phyloP scores from a whole-genome alignment of 345 rosid species.

The Bruguiera gymnorhiza region DNA sequence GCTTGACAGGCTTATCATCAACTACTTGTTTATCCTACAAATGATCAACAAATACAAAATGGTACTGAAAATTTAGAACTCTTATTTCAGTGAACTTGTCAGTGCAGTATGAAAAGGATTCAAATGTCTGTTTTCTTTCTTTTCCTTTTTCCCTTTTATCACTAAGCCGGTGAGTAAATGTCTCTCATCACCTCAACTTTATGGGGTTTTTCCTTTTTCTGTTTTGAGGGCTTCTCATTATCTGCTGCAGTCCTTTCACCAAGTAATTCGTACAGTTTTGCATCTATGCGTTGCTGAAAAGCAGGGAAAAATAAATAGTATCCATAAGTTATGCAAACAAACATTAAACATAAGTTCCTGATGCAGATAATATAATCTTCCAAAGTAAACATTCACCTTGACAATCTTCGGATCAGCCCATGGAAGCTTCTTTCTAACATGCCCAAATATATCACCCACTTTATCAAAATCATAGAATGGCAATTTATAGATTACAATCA shows the following conservation, averaged over 20 bases:
- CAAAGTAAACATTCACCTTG: constrained; percentile 45
- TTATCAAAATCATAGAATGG: constrained; percentile 13
- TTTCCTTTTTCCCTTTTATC: not conserved
- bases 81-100: not conserved
- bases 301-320: constrained; percentile 13
- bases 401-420: constrained; percentile 95
- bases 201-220: constrained; percentile 87
- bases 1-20: constrained; percentile 49
- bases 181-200: constrained; percentile 58
- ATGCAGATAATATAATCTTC: not conserved
- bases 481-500: constrained; percentile 7
- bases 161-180: not conserved
- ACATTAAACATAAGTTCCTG: not conserved
- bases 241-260: constrained; percentile 93
- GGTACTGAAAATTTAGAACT: not conserved
- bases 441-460: constrained; percentile 74
- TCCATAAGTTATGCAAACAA: constrained; percentile 2
- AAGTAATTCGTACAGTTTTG: constrained; percentile 68
- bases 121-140: not conserved
- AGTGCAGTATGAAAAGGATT: constrained; percentile 4
- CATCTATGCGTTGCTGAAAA: constrained; percentile 69
- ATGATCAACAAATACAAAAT: constrained; percentile 8
- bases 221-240: constrained; percentile 82
- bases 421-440: constrained; percentile 71
- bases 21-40: constrained; percentile 53